Base-by-base conservation (phyloP, 768 basidiomycete genomes). In the Clavulina sp. region DNA sequence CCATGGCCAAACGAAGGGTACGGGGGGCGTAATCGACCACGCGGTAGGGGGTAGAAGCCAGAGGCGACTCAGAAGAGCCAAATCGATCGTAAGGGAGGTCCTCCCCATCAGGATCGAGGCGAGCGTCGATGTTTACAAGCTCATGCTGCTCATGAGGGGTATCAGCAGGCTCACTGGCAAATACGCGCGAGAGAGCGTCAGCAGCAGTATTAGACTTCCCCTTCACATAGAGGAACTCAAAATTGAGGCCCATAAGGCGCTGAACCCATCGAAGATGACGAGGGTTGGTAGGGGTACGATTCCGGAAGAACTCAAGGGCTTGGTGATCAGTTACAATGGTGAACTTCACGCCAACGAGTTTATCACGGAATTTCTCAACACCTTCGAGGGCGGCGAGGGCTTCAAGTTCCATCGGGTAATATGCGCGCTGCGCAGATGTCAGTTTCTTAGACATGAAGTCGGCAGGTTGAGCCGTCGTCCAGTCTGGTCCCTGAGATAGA, bases 361-460 rank as follows among this genome's bases (percentile, higher is more conserved):
- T 6, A 36, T 49, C 18, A 18, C 29, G 7, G 16, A 29, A 49
- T 33, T 24, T 26, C 9, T 49, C 23, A 7, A 46, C 9, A 31
- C 16, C 24, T 36, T 33, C 48, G 6, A 49, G 7, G 7, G 13
- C 24, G n/a, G 48, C 6, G 30, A 33, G 48, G 9, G 29, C 16
- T 24, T 49, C 43, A 7, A 9, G 43, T 23, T 64, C 61, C 24
- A 59, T 58, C 2, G 63, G 61, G 16, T 52, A 43, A 33, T 66
- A 67, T 36, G 64, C 62, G 5, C 56, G 53, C 48, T 68, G 64
- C 0, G 63, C 60, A 4, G 49, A 21, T 0, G 58, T 62, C 23
- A 66, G 61, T 29, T 65, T 65, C 0, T 52, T 43, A 0, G 62
- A 67, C 57, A 62, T 59, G 50, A 64, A 64, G 6, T 61, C 61